Percentiles rank a stretch among this genome's conserved stretches.
Conservation (phyloP, 345 rosid species). For the Brassica carinata region DNA sequence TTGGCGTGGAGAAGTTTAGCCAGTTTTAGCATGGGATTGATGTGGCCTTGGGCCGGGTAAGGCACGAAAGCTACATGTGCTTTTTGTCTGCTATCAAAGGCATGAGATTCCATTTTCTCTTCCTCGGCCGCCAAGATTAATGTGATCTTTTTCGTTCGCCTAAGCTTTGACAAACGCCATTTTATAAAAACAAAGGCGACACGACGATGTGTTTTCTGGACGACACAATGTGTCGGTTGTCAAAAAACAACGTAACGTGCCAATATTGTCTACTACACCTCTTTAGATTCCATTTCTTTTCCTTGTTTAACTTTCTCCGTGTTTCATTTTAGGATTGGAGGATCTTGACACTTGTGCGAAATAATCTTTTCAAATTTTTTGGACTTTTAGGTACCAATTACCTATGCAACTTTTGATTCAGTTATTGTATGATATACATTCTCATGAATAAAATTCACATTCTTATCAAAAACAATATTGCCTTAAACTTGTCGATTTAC, state of each 20-base stretch:
- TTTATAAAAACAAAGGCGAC: not conserved
- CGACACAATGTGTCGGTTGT: not conserved
- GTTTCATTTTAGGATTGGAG: not conserved
- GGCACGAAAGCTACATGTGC: constrained; percentile 22
- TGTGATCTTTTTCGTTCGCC: not conserved
- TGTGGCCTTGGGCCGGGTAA: constrained; percentile 24
- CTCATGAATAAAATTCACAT: not conserved
- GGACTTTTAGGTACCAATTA: not conserved
- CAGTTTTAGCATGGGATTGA: constrained; percentile 18
- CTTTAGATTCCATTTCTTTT: not conserved
- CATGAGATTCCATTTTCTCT: constrained; percentile 4
- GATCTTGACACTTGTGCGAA: not conserved
- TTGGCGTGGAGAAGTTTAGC: constrained; percentile 4
- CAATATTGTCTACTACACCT: not conserved
- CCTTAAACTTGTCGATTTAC: not conserved
- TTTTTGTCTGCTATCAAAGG: not conserved
- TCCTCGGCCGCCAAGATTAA: not conserved
- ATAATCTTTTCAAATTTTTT: not conserved
- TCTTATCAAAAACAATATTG: not conserved
- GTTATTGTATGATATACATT: not conserved
- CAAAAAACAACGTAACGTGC: not conserved
- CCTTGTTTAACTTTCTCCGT: not conserved
- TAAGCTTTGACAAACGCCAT: not conserved
- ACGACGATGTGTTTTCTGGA: not conserved
- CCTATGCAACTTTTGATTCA: not conserved